phyloP scores from a whole-genome alignment of 345 rosid genomes.

The Angophora floribunda region DNA sequence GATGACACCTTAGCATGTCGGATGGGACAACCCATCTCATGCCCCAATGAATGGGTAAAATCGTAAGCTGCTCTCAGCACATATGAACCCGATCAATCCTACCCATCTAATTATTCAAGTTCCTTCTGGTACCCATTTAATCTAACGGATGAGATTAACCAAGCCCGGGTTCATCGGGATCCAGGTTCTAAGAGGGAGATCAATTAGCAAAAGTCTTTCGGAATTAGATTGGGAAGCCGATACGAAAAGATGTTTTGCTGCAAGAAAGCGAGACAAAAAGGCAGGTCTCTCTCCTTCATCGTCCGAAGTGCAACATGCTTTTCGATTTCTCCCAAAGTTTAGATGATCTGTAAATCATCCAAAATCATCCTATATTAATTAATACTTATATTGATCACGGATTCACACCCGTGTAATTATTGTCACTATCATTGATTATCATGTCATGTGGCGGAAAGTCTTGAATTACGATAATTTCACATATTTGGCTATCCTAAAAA shows the following conservation, averaged over 20 bases:
- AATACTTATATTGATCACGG: neutral
- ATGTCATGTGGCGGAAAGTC: neutral
- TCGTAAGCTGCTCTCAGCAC: neutral
- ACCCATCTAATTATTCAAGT: neutral
- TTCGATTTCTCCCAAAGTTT: neutral
- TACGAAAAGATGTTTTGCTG: neutral
- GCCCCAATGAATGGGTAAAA: neutral
- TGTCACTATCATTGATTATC: neutral
- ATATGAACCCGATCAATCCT: neutral
- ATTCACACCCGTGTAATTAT: neutral
- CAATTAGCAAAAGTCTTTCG: neutral
- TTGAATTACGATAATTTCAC: neutral
- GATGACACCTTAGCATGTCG: neutral
- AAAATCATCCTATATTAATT: neutral
- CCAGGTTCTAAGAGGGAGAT: neutral
- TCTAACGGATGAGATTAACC: neutral
- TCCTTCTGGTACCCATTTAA: rapidly evolving
- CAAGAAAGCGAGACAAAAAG: neutral
- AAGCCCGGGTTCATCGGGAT: neutral
- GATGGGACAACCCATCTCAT: neutral
- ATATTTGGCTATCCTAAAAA: rapidly evolving
- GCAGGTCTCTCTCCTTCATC: neutral
- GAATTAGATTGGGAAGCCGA: neutral
- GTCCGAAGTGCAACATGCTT: neutral
- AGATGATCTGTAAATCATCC: neutral